A percentile compares a stretch with the other conserved stretches of the same genome.
Conservation (phyloP, 345 rosid species). For the Acer campestre region DNA sequence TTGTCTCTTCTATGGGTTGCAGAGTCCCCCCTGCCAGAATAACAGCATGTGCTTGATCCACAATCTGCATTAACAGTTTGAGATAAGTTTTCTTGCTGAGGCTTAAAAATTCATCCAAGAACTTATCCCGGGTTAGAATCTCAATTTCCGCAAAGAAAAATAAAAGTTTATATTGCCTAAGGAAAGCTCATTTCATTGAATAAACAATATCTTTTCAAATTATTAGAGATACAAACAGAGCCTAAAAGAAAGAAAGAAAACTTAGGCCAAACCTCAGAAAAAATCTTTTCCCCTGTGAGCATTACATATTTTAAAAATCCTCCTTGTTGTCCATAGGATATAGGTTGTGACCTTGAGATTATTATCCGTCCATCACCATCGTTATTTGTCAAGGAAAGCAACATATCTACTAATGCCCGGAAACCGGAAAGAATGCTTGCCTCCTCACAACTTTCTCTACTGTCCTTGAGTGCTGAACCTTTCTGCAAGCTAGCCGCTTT, state of each 20-base stretch:
- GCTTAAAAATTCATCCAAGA: background rate
- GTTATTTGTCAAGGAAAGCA: conserved; percentile 70
- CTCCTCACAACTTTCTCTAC: conserved; percentile 40
- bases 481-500: conserved; percentile 50
- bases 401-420: conserved; percentile 65
- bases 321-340: conserved; percentile 48
- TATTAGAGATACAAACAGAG: conserved; percentile 11
- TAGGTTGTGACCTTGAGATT: conserved; percentile 58
- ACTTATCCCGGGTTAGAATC: conserved; percentile 4
- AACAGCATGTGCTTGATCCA: conserved; percentile 79
- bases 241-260: conserved; percentile 8
- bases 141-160: background rate
- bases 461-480: conserved; percentile 34
- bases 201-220: background rate
- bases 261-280: conserved; percentile 67
- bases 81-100: conserved; percentile 15
- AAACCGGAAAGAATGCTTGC: conserved; percentile 71
- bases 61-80: conserved; percentile 52
- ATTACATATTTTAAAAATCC: conserved; percentile 82
- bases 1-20: conserved; percentile 94
- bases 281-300: conserved; percentile 88
- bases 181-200: background rate
- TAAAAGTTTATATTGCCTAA: background rate
- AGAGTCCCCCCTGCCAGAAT: conserved; percentile 93
- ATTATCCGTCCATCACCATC: conserved; percentile 89